Evolutionary conservation across 163 green algal species (phyloP).

Genomic region (Scenedesmus sp.): DNA sequence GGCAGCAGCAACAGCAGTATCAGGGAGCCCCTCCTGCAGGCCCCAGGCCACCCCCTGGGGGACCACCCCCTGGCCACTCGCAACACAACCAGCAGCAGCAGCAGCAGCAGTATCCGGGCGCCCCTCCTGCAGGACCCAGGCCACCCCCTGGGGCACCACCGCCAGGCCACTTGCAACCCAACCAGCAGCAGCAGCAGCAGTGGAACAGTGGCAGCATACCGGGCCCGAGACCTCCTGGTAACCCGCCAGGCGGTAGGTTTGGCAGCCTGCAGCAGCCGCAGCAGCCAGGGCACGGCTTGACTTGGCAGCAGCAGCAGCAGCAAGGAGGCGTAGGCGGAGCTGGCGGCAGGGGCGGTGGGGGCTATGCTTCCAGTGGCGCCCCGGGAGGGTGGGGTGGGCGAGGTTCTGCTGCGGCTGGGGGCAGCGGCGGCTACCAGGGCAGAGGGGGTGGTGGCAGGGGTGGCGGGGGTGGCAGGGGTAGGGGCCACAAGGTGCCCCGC

Average conservation of each 20-base stretch:
- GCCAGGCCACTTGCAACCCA: not conserved
- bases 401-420: not conserved
- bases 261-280: not conserved
- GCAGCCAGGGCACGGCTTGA: not conserved
- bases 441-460: slow-evolving; percentile 13
- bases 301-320: slow-evolving; percentile 43
- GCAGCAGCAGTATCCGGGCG: not conserved
- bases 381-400: not conserved
- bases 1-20: slow-evolving; percentile 23
- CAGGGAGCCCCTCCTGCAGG: not conserved
- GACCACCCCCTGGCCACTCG: not conserved
- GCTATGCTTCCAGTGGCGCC: not conserved
- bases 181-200: slow-evolving; percentile 14
- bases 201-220: not conserved
- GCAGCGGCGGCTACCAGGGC: not conserved
- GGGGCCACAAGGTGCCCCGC: slow-evolving; percentile 30
- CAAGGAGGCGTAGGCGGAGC: not conserved
- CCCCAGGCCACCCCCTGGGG: not conserved
- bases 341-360: not conserved
- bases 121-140: not conserved
- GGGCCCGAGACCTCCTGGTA: not conserved
- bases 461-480: not conserved
- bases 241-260: not conserved
- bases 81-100: slow-evolving; percentile 23
- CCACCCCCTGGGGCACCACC: slow-evolving; percentile 13